Base-by-base conservation (phyloP, 495 filamentous ascomycete genomes). In the Penicillium coprophilum region DNA sequence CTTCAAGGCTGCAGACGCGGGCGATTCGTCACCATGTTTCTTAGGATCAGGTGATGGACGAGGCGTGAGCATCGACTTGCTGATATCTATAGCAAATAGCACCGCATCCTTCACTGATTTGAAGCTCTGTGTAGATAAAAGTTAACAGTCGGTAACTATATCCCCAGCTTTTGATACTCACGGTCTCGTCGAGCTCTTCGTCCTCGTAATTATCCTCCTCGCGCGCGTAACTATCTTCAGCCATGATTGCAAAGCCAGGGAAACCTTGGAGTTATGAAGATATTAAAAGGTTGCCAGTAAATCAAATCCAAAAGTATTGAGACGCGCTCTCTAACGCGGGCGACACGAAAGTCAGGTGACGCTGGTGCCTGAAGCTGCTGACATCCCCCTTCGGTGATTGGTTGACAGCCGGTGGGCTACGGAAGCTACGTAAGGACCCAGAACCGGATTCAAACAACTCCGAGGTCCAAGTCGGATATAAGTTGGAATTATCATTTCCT, bases 21-120 rank as follows among this genome's bases (percentile, higher is more conserved):
- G 84, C 20, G 85, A 86, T 60, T 91, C 88, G 56, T 76, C 83
- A 41, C 85, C 80, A 46, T 82, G 78, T 69, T 93, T 92, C 77
- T 88, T 93, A 40, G 84, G 71, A 62, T 85, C 82, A 20, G 80
- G 78, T 1, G 78, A 73, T 3, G 82, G 79, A 47, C 89, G 91
- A 51, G 76, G 77, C 17, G 77, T 73, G 24, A 97, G 78, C 95
- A 97, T 99, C 4, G 89, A 92, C n/a, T 79, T 67, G 75, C 88
- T 96, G 71, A 97, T 84, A 68, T 97, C 89, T 58, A 99, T 97
- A 3, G 92, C 95, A 64, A 99, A 97, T 24, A 99, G 81, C 20
- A 97, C 83, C 1, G 95, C 95, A 87, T 99, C 95, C 77, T 96
- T 97, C 65, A 90, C 85, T 4, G 88, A 81, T 77, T 89, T 92